phyloP scores from a whole-genome alignment of 805 yeast genomes.

The Clavispora santaluciae region DNA sequence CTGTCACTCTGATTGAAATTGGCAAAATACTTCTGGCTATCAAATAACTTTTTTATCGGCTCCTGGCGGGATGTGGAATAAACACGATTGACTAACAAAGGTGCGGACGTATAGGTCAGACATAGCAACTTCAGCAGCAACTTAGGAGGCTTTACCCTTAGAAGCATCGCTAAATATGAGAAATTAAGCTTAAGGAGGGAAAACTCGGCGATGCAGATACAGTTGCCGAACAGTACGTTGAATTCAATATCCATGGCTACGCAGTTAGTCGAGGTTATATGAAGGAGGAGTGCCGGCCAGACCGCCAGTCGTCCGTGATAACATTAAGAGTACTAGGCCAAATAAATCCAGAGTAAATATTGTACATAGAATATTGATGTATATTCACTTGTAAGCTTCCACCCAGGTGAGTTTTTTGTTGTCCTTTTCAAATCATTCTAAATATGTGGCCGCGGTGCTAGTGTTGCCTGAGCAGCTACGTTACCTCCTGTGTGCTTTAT shows the following conservation, averaged over 20 bases:
- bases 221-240: too few relatives aligned
- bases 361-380: too few relatives aligned
- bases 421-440: too few relatives aligned
- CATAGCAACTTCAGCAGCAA: background rate
- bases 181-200: too few relatives aligned
- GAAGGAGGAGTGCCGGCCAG: too few relatives aligned
- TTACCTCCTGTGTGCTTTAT: background rate
- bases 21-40: constrained; percentile 54
- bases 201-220: too few relatives aligned
- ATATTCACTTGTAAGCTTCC: too few relatives aligned
- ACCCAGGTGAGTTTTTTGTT: too few relatives aligned
- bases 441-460: background rate
- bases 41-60: constrained; percentile 50
- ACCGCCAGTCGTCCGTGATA: too few relatives aligned
- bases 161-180: background rate
- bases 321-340: too few relatives aligned
- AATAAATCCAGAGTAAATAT: too few relatives aligned
- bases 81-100: background rate
- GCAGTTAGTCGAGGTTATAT: background rate
- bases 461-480: background rate
- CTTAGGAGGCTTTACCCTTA: background rate
- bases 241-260: too few relatives aligned
- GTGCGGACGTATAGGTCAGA: background rate
- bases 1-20: constrained; percentile 36
- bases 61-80: constrained; percentile 15